phyloP scores from a whole-genome alignment of 2,329 filamentous ascomycete genomes.

The Tolypocladium capitatum region DNA sequence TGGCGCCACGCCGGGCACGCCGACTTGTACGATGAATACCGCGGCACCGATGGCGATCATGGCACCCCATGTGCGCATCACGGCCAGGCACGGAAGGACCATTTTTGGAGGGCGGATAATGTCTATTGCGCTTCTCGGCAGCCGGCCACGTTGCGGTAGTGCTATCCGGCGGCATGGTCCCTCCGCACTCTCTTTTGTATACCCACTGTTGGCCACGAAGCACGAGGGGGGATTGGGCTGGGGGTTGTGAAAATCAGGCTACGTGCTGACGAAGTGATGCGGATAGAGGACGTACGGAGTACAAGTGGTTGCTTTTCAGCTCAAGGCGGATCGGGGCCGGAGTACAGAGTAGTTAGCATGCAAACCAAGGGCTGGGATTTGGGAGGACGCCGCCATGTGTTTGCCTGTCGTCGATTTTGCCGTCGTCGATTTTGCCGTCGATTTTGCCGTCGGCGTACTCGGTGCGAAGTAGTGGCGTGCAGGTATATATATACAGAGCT shows the following conservation, averaged over 20 bases:
- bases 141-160: neutral
- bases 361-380: neutral
- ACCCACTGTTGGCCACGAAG: conserved; percentile 2
- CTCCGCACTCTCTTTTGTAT: conserved; percentile 3
- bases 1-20: neutral
- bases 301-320: neutral
- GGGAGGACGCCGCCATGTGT: neutral
- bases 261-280: conserved; percentile 1
- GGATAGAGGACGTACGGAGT: conserved; percentile 8
- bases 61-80: neutral
- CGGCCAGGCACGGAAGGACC: neutral
- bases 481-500: conserved; percentile 1
- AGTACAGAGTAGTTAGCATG: neutral
- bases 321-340: neutral
- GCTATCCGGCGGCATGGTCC: conserved; percentile 3
- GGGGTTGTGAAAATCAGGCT: neutral
- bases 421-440: no score
- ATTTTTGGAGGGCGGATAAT: neutral
- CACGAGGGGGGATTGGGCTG: neutral
- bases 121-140: neutral
- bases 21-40: neutral
- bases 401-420: neutral
- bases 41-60: neutral
- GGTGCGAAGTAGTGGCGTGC: neutral
- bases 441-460: no score